Conservation (phyloP, 1,284 basidiomycete species). For the Trichosporon sp. region DNA sequence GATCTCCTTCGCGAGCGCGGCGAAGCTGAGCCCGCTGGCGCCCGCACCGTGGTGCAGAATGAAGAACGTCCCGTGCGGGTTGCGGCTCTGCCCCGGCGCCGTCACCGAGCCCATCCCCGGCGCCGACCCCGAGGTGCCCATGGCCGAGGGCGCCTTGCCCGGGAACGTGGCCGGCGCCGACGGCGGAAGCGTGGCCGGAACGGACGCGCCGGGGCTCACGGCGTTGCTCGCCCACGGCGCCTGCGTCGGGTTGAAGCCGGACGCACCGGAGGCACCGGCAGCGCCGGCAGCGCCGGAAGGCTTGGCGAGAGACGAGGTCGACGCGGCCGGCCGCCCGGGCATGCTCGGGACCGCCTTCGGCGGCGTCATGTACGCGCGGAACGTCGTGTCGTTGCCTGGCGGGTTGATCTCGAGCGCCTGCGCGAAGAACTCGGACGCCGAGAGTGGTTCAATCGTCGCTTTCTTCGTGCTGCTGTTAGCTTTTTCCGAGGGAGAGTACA, state of each 20-base stretch:
- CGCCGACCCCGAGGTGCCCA: not conserved
- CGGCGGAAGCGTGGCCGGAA: not conserved
- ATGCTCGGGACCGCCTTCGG: constrained; percentile 11
- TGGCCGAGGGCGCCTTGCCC: not conserved
- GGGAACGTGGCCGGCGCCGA: not conserved
- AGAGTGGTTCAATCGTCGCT: constrained; percentile 59
- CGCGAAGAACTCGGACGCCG: constrained; percentile 66
- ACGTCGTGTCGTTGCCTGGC: constrained; percentile 59
- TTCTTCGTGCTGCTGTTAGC: constrained; percentile 54
- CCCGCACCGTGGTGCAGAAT: constrained; percentile 95
- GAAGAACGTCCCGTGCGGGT: constrained; percentile 61
- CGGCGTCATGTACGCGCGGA: constrained; percentile 71
- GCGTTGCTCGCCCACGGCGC: not conserved
- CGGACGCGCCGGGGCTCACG: not conserved
- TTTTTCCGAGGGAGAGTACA: too few species aligned
- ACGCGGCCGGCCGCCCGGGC: constrained; percentile 6
- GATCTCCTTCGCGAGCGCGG: constrained; percentile 78
- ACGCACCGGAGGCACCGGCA: too few species aligned
- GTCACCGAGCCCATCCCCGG: not conserved
- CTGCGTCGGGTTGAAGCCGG: not conserved
- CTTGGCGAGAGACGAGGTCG: constrained; percentile 43
- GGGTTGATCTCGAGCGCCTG: constrained; percentile 71
- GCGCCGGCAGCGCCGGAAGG: too few species aligned
- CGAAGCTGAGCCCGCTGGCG: constrained; percentile 82
- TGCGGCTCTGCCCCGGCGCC: not conserved